These are phyloP conservation scores for Chaetomium olivaceum DNA, from an alignment of 2,329 filamentous ascomycete genomes.

Conservation along the genomic window DNA sequence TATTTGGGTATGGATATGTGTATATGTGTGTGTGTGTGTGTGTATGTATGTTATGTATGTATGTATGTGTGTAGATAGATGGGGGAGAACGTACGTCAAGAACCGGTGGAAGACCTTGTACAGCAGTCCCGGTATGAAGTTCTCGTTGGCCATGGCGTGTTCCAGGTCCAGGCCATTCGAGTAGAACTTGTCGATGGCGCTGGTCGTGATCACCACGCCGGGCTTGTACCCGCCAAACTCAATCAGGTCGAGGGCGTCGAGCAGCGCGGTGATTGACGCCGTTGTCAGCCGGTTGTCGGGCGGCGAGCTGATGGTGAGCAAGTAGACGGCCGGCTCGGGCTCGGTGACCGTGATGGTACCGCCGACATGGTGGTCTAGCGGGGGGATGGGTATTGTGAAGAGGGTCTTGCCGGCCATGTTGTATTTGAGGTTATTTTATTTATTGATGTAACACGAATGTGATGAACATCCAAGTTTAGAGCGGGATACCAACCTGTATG, in stretches of 20 bases:
- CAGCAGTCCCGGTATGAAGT: slow-evolving; percentile 62
- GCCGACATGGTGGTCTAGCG: slow-evolving; percentile 47
- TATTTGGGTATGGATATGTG: too few species aligned
- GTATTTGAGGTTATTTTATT: neutral
- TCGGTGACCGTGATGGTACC: slow-evolving; percentile 64
- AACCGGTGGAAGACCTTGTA: slow-evolving; percentile 67
- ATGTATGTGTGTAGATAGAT: too few species aligned
- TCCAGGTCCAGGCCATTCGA: slow-evolving; percentile 79
- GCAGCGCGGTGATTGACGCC: slow-evolving; percentile 65
- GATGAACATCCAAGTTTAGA: neutral
- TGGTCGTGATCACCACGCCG: slow-evolving; percentile 79
- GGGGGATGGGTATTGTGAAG: slow-evolving; percentile 61
- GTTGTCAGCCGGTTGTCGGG: slow-evolving; percentile 76
- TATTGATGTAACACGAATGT: neutral
- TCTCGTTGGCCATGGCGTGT: slow-evolving; percentile 58
- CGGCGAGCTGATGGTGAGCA: slow-evolving; percentile 69
- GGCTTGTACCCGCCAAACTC: slow-evolving; percentile 62
- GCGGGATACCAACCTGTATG: neutral
- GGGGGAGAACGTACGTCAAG: slow-evolving; percentile 48
- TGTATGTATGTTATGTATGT: neutral
- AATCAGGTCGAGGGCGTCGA: slow-evolving; percentile 73
- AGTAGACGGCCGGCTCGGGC: slow-evolving; percentile 63
- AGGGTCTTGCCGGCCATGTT: slow-evolving; percentile 42
- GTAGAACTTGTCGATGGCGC: slow-evolving; percentile 75
- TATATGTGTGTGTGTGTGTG: too few species aligned